phyloP scores from a whole-genome alignment of 1,284 basidiomycete species.

The Lentinula novae-zelandiae region DNA sequence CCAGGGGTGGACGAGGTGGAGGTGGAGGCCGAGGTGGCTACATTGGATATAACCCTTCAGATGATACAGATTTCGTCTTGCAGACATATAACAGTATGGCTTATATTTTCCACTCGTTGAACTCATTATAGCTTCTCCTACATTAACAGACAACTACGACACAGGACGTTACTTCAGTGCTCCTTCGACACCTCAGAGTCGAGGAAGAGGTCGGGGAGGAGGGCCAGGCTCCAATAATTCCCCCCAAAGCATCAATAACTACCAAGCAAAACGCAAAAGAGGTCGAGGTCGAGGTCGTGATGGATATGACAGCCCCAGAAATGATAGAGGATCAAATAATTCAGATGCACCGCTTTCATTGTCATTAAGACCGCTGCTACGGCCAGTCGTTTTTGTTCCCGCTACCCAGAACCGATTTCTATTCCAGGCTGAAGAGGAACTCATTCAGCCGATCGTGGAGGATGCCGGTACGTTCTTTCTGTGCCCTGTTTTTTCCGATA shows the following conservation, averaged over 20 bases:
- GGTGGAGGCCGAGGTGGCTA: constrained; percentile 21
- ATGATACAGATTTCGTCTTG: constrained; percentile 17
- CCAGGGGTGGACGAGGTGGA: constrained; percentile 20
- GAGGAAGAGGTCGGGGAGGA: constrained; percentile 20
- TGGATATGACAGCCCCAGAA: constrained; percentile 4
- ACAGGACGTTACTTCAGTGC: neutral
- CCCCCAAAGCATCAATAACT: neutral
- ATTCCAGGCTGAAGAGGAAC: constrained; percentile 65
- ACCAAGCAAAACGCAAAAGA: constrained; percentile 16
- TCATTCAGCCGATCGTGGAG: constrained; percentile 53
- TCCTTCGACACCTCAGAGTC: constrained; percentile 17
- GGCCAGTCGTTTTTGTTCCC: constrained; percentile 65
- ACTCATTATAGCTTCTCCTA: neutral
- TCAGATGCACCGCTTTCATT: constrained; percentile 48
- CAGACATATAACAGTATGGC: constrained; percentile 12
- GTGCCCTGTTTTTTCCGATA: neutral
- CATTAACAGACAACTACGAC: neutral
- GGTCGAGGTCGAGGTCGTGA: constrained; percentile 17
- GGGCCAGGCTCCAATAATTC: constrained; percentile 4
- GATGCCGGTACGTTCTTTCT: constrained; percentile 40
- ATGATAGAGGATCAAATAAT: neutral
- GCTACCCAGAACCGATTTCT: constrained; percentile 47
- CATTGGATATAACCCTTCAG: constrained; percentile 19
- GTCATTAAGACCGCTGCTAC: constrained; percentile 55
- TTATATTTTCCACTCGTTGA: neutral